Conservation (phyloP, 148 eudicot genomes). For the Mesembryanthemum crystallinum region DNA sequence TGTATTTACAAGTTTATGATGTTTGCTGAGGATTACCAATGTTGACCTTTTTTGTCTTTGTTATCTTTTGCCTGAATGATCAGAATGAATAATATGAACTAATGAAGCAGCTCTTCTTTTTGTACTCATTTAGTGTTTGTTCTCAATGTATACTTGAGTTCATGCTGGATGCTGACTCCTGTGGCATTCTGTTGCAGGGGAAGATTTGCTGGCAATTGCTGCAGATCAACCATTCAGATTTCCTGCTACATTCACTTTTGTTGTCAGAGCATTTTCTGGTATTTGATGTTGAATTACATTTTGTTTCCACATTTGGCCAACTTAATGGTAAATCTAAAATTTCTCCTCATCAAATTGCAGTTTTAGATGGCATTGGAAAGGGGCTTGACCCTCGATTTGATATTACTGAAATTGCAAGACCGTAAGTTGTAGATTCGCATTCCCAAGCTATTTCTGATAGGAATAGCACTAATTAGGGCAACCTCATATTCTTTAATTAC, state of each 20-base stretch:
- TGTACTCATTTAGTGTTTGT: background rate
- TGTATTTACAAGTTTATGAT: background rate
- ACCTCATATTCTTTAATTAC: background rate
- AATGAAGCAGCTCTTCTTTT: background rate
- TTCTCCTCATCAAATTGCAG: slow-evolving; percentile 37
- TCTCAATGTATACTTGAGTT: background rate
- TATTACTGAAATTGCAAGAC: slow-evolving; percentile 96
- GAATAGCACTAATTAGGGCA: background rate
- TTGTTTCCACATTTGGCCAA: slow-evolving; percentile 13
- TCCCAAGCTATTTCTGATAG: background rate
- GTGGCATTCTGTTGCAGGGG: slow-evolving; percentile 55
- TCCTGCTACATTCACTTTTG: slow-evolving; percentile 79
- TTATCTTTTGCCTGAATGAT: background rate
- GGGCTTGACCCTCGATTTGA: slow-evolving; percentile 99
- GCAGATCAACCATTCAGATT: slow-evolving; percentile 97
- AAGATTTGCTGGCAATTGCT: slow-evolving; percentile 88
- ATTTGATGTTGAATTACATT: slow-evolving; percentile 13
- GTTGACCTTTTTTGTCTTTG: background rate
- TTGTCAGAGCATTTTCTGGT: slow-evolving; percentile 71
- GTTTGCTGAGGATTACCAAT: too few relatives aligned
- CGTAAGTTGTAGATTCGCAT: slow-evolving; percentile 53
- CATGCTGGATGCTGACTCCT: slow-evolving; percentile 8
- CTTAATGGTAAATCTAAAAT: background rate
- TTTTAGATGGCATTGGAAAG: slow-evolving; percentile 97
- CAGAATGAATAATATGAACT: background rate